Evolutionary conservation across 148 eudicot species (phyloP).

Genomic region (Rhododendron griersonianum): DNA sequence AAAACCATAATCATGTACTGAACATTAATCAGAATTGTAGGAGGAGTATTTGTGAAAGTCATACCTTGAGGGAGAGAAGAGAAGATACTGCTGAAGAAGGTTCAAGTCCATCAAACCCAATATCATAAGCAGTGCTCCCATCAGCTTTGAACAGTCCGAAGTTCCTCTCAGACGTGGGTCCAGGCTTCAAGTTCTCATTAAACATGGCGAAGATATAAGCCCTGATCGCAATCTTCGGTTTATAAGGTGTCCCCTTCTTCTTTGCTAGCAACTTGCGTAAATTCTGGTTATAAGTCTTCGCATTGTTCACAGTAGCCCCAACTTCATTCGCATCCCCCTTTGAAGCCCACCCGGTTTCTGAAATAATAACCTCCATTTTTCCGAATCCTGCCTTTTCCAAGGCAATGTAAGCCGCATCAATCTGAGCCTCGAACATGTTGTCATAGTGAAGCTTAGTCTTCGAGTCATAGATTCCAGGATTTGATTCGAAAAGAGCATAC

Average conservation of each 20-base stretch:
- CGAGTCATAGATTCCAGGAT: constrained; percentile 50
- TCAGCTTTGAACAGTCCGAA: constrained; percentile 83
- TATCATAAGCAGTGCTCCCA: constrained; percentile 67
- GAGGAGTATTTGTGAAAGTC: neutral
- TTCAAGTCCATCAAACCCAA: constrained; percentile 76
- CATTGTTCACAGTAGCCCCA: constrained; percentile 55
- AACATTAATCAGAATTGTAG: neutral
- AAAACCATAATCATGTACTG: neutral
- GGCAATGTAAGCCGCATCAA: constrained; percentile 74
- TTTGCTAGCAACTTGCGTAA: constrained; percentile 50
- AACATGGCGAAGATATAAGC: constrained; percentile 83
- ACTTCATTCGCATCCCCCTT: constrained; percentile 58
- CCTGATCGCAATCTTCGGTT: constrained; percentile 48
- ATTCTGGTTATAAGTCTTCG: constrained; percentile 56
- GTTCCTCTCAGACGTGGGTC: constrained; percentile 86
- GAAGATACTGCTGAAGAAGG: constrained; percentile 45
- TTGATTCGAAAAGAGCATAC: constrained; percentile 58
- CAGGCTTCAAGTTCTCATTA: constrained; percentile 79
- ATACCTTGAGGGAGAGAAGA: constrained; percentile 33
- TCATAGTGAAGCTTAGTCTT: constrained; percentile 68
- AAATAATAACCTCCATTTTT: constrained; percentile 71
- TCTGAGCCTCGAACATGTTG: constrained; percentile 78
- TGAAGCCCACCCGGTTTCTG: constrained; percentile 96
- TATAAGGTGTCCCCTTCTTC: constrained; percentile 78
- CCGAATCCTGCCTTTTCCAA: constrained; percentile 59